Conservation (phyloP, 2,329 filamentous ascomycete species). For the Magnaporthiopsis rhizophila region DNA sequence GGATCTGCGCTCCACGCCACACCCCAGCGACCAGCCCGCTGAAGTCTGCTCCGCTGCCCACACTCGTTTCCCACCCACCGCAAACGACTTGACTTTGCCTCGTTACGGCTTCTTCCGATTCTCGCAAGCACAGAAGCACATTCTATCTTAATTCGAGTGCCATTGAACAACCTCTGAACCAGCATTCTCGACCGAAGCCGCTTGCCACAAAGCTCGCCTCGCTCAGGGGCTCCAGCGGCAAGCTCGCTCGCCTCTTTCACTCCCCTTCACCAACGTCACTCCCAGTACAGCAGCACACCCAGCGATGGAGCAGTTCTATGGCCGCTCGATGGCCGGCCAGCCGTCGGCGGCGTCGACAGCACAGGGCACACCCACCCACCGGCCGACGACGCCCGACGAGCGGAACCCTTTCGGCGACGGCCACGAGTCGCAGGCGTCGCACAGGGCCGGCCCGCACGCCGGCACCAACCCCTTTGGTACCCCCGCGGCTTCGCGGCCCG, state of each 20-base stretch:
- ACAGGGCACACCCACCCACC: slow-evolving; percentile 27
- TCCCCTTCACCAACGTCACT: too few relatives aligned
- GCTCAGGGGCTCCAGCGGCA: not conserved
- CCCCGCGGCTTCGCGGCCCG: slow-evolving; percentile 34
- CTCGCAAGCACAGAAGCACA: not conserved
- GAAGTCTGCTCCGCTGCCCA: not conserved
- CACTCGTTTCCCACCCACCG: not conserved
- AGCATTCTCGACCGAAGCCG: not conserved
- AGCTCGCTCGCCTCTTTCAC: not conserved
- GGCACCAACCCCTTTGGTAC: slow-evolving; percentile 37
- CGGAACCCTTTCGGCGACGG: slow-evolving; percentile 34
- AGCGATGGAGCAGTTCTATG: slow-evolving; percentile 16
- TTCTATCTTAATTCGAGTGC: not conserved
- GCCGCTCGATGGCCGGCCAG: slow-evolving; percentile 19
- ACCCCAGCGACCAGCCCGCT: not conserved
- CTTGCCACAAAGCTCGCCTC: not conserved
- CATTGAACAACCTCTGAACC: not conserved
- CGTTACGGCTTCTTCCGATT: not conserved
- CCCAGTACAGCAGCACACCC: not conserved
- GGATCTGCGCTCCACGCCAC: not conserved
- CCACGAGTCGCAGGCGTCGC: slow-evolving; percentile 26
- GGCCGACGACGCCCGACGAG: slow-evolving; percentile 28
- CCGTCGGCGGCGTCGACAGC: slow-evolving; percentile 30
- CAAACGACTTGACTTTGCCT: not conserved
- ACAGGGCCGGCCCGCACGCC: slow-evolving; percentile 16